phyloP scores from a whole-genome alignment of 1,284 basidiomycete genomes.

The Ceratobasidium theobromae region DNA sequence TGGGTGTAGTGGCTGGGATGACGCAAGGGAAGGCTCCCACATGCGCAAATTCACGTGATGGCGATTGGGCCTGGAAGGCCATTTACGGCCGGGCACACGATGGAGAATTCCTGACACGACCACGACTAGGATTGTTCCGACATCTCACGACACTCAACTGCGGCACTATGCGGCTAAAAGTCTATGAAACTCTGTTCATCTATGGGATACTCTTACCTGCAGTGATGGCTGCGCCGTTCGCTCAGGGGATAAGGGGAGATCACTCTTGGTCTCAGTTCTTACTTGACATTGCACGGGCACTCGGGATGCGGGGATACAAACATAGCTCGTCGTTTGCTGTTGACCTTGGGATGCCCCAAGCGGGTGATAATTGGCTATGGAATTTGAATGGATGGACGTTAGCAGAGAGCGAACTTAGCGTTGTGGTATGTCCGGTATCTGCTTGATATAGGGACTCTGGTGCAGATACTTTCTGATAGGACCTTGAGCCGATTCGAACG shows the following conservation, averaged over 20 bases:
- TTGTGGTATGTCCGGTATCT: constrained; percentile 36
- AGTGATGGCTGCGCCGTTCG: background rate
- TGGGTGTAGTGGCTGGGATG: constrained; percentile 24
- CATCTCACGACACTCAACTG: background rate
- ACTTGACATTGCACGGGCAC: background rate
- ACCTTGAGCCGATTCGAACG: constrained; percentile 22
- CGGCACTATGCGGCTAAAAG: constrained; percentile 6
- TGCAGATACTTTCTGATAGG: constrained; percentile 7
- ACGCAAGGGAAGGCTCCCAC: constrained; percentile 12
- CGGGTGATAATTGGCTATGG: constrained; percentile 22
- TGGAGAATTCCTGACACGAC: constrained; percentile 1
- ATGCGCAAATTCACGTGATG: constrained; percentile 20
- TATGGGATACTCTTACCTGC: background rate
- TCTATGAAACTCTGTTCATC: background rate
- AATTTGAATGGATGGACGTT: constrained; percentile 34
- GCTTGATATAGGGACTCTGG: background rate
- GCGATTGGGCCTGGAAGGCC: background rate
- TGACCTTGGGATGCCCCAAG: constrained; percentile 20
- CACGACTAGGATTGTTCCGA: constrained; percentile 9
- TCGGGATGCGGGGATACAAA: constrained; percentile 9
- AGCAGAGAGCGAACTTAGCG: constrained; percentile 38
- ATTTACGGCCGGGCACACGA: constrained; percentile 13
- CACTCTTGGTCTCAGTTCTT: constrained; percentile 7
- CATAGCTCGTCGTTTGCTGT: constrained; percentile 2
- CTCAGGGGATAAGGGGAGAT: background rate